Evolutionary conservation across 495 filamentous ascomycete species (phyloP).

Genomic region (Penicillium coffeae): DNA sequence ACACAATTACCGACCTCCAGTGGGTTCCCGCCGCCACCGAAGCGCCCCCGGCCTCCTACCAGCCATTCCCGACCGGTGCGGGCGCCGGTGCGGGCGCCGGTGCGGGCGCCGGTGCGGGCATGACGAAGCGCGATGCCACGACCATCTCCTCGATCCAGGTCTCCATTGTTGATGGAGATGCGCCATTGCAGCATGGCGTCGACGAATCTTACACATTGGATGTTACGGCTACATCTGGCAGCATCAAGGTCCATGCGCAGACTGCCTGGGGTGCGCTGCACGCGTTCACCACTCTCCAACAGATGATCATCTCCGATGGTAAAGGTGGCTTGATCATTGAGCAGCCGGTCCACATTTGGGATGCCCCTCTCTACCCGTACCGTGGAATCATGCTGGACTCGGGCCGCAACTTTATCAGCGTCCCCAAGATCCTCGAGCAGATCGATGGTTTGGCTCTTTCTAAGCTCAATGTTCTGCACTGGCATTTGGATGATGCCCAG

Average conservation of each 20-base stretch:
- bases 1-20: constrained; percentile 40
- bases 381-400: constrained; percentile 51
- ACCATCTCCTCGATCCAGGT: constrained; percentile 35
- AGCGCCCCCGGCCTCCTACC: constrained; percentile 43
- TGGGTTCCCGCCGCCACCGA: constrained; percentile 52
- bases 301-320: constrained; percentile 48
- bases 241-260: constrained; percentile 42
- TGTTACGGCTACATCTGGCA: constrained; percentile 28
- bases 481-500: constrained; percentile 50
- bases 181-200: constrained; percentile 49
- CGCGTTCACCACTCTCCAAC: constrained; percentile 56
- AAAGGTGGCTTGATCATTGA: constrained; percentile 45
- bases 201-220: constrained; percentile 57
- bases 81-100: too few relatives aligned
- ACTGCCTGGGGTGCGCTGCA: constrained; percentile 55
- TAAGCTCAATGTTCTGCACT: constrained; percentile 52
- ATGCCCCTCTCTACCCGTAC: constrained; percentile 46
- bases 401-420: constrained; percentile 47
- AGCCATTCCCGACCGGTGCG: constrained; percentile 44
- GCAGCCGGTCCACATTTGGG: constrained; percentile 45
- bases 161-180: constrained; percentile 35
- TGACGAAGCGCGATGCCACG: constrained; percentile 33
- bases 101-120: constrained; percentile 27
- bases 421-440: constrained; percentile 48
- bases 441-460: constrained; percentile 50